phyloP scores from a whole-genome alignment of 495 filamentous ascomycete species.

The Chaetomium tenue region DNA sequence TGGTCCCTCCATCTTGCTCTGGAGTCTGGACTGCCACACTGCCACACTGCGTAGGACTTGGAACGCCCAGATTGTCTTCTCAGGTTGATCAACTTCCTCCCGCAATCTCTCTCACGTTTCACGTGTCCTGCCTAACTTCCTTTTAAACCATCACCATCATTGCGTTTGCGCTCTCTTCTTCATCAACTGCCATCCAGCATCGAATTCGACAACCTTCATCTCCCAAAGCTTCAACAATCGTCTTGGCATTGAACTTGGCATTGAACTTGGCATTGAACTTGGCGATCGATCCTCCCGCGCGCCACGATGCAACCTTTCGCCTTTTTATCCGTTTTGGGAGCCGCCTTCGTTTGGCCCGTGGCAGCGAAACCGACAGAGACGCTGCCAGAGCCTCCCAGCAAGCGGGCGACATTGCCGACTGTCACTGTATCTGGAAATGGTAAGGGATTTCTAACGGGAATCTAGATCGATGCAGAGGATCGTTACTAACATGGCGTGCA shows the following conservation, averaged over 20 bases:
- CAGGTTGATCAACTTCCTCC: neutral
- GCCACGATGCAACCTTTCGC: constrained; percentile 25
- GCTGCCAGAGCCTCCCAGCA: constrained; percentile 57
- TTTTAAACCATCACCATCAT: neutral
- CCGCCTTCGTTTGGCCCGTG: constrained; percentile 51
- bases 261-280: constrained; percentile 9
- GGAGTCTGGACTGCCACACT: too few species aligned
- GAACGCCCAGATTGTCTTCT: neutral
- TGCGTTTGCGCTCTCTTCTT: neutral
- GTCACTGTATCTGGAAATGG: constrained; percentile 52
- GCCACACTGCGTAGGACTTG: constrained; percentile 9
- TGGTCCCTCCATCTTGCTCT: neutral
- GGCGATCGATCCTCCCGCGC: constrained; percentile 17
- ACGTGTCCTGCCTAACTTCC: neutral
- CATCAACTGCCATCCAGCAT: neutral
- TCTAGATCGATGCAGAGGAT: neutral
- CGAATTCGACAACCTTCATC: neutral
- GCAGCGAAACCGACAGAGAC: constrained; percentile 57
- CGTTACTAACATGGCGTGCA: constrained; percentile 25
- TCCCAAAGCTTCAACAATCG: constrained; percentile 4
- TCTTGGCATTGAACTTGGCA: constrained; percentile 14
- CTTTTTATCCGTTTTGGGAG: constrained; percentile 54
- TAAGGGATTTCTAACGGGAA: constrained; percentile 22
- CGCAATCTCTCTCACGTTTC: constrained; percentile 16
- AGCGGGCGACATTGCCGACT: constrained; percentile 40